Percentiles rank a stretch among this genome's conserved stretches.
These are phyloP conservation scores for Plectosphaerella plurivora DNA, from an alignment of 2,329 filamentous ascomycete genomes.

Conservation along the genomic window DNA sequence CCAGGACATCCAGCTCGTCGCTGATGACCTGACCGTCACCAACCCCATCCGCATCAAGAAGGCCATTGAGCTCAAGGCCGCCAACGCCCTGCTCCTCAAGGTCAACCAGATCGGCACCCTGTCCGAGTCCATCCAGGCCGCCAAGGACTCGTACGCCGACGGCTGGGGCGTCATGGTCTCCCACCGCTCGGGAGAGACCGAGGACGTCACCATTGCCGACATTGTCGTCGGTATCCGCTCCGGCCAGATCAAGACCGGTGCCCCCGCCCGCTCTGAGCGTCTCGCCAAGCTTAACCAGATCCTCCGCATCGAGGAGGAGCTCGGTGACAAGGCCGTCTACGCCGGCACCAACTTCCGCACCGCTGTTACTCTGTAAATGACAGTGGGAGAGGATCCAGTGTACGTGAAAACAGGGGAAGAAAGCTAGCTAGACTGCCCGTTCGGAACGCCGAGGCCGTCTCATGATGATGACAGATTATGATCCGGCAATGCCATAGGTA, in stretches of 20 bases:
- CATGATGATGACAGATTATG: not conserved
- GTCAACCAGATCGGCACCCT: constrained; percentile 99
- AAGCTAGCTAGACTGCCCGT: not conserved
- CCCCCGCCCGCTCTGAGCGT: constrained; percentile 93
- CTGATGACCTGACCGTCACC: constrained; percentile 97
- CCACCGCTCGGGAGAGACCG: constrained; percentile 97
- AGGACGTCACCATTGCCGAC: constrained; percentile 98
- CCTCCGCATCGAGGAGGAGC: constrained; percentile 98
- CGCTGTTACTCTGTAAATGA: constrained; percentile 76
- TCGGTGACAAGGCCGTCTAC: constrained; percentile 86
- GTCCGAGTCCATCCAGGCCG: constrained; percentile 97
- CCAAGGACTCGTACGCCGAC: constrained; percentile 95
- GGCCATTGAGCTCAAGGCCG: constrained; percentile 97
- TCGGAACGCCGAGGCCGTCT: not conserved
- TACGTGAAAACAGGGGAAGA: not conserved
- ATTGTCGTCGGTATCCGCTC: constrained; percentile 94
- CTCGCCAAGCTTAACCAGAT: constrained; percentile 99
- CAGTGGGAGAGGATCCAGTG: not conserved
- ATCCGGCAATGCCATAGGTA: no score
- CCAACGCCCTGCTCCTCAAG: constrained; percentile 97
- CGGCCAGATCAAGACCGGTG: constrained; percentile 99
- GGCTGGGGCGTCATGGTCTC: constrained; percentile 99
- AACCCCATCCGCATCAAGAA: constrained; percentile 99
- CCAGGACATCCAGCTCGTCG: constrained; percentile 96
- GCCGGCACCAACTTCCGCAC: constrained; percentile 90